Evolutionary conservation across 306 rosid genomes (phyloP).

Genomic region (Canavalia gladiata): DNA sequence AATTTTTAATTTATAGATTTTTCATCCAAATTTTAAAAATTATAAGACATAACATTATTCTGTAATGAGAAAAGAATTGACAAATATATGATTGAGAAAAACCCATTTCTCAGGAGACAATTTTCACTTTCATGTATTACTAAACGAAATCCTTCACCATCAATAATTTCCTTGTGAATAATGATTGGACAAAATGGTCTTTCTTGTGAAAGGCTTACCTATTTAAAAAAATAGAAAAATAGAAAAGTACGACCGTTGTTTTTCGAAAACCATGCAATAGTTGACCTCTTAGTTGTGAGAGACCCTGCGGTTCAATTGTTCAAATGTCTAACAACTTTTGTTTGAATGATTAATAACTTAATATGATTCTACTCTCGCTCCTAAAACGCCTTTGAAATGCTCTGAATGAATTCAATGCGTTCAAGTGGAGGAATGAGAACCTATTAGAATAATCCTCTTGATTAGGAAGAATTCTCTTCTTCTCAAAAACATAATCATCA

Average conservation of each 20-base stretch:
- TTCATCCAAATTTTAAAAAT: too few species aligned
- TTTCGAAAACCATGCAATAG: background rate
- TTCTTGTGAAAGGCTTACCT: background rate
- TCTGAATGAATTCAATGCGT: background rate
- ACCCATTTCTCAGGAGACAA: too few species aligned
- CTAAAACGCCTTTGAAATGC: conserved; percentile 22
- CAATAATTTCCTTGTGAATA: background rate
- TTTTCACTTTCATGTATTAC: too few species aligned
- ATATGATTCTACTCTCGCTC: background rate
- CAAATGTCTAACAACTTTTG: background rate
- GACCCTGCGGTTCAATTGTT: background rate
- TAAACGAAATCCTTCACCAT: too few species aligned
- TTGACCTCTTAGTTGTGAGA: background rate
- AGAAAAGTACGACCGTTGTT: background rate
- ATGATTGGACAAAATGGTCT: background rate
- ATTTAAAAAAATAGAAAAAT: background rate
- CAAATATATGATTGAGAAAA: too few species aligned
- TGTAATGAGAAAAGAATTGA: too few species aligned
- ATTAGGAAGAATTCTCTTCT: background rate
- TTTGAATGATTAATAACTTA: background rate
- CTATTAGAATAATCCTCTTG: background rate
- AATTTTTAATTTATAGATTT: too few species aligned
- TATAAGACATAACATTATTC: too few species aligned
- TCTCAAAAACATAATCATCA: too few species aligned
- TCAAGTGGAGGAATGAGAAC: background rate